Base-by-base conservation (phyloP, 495 filamentous ascomycete genomes). In the Aspergillus egyptiacus region DNA sequence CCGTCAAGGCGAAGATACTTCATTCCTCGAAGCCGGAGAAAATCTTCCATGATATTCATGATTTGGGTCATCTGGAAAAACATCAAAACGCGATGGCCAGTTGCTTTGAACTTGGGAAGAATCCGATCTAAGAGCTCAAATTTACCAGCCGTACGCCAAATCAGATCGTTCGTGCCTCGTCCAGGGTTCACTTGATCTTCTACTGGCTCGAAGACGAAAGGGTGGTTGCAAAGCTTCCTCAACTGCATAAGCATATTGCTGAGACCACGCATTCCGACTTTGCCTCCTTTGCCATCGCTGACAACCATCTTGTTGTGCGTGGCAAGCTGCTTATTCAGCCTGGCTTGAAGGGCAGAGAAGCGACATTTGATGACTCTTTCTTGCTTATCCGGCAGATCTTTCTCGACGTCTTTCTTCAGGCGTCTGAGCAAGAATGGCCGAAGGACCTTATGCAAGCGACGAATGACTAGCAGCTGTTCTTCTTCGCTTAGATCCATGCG, bases 11-110 rank as follows among this genome's bases (percentile, higher is more conserved):
- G 89, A 34, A 98, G 77, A 63, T 96, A 98, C 46, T 81, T 69
- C 54, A 95, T 74, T 22, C 82, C 84, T 36, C 87, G 80, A 48
- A 86, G 81, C 4, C 93, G 86, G 44, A 98, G 73, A 68, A 93
- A 98, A 67, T 98, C 93, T 58, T 98, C 93, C 94, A 98, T 97
- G 64, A 98, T 98, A 66, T 98, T 95, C 93, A 98, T 98, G 61
- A 98, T 98, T 32, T 95, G 89, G 2, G 93, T 98, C 93, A 98
- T 98, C 67, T 98, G 93, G 79, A 98, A 98, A 79, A 98, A 98
- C 85, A 98, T 97, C 61, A 98, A 66, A 40, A 96, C 89, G 57
- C 94, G 84, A 78, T 98, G 93, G 28, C 87, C 86, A 3, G 89
- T 86, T 0, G 73, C 78, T 52, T 85, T 81, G 70, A 97, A 96